Conservation (phyloP, 2,329 filamentous ascomycete genomes). For the Calonectria fujianensis region DNA sequence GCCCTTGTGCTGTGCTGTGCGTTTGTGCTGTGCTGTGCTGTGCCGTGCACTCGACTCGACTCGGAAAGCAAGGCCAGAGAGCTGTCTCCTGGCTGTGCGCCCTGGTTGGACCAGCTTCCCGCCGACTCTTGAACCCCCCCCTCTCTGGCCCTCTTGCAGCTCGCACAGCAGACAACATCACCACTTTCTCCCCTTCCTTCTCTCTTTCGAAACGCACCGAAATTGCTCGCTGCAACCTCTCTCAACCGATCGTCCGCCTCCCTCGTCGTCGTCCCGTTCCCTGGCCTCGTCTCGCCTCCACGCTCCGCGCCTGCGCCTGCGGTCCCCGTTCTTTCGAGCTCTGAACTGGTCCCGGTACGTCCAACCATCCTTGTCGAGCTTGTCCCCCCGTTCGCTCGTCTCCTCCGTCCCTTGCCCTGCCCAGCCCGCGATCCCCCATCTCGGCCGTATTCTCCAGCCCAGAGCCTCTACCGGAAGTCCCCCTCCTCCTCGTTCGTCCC, state of each 20-base stretch:
- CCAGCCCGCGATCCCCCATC: constrained; percentile 44
- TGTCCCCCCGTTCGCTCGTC: constrained; percentile 48
- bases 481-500: neutral
- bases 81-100: neutral
- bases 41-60: neutral
- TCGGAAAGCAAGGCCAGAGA: neutral
- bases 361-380: constrained; percentile 32
- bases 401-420: constrained; percentile 46
- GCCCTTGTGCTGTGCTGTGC: neutral
- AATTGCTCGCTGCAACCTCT: constrained; percentile 41
- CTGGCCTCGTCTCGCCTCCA: constrained; percentile 19
- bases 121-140: constrained; percentile 11
- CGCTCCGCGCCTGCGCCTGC: constrained; percentile 19
- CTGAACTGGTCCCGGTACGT: constrained; percentile 39
- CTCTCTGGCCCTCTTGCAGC: constrained; percentile 13
- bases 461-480: constrained; percentile 49
- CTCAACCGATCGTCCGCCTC: constrained; percentile 36
- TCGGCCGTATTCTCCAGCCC: constrained; percentile 54
- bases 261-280: constrained; percentile 29
- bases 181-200: constrained; percentile 26
- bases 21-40: neutral
- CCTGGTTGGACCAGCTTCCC: constrained; percentile 23
- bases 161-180: constrained; percentile 37
- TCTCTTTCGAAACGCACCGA: constrained; percentile 32
- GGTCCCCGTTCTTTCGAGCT: constrained; percentile 18